phyloP scores from a whole-genome alignment of 805 yeast species.

The Yamadazyma ubonensis region DNA sequence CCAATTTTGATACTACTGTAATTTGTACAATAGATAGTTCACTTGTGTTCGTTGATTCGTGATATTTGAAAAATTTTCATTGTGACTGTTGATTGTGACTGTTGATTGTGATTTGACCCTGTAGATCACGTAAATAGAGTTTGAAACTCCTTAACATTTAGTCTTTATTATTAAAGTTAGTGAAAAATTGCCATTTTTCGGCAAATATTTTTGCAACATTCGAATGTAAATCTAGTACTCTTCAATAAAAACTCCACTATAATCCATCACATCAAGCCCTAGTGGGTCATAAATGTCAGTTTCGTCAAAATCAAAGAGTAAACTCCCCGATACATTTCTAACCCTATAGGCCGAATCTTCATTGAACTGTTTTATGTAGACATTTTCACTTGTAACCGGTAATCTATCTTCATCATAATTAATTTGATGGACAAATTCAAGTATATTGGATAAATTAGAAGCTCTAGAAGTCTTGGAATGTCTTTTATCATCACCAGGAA shows the following conservation, averaged over 20 bases:
- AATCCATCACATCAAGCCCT: constrained; percentile 13
- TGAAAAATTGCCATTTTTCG: no score
- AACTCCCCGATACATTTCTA: constrained; percentile 3
- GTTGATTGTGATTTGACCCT: no score
- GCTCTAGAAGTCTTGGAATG: constrained; percentile 8
- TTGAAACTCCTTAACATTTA: no score
- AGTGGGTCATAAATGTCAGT: constrained; percentile 7
- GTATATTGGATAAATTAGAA: constrained; percentile 11
- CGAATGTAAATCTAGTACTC: neutral
- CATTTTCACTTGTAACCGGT: constrained; percentile 1
- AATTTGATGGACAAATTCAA: constrained; percentile 15
- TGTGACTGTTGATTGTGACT: no score
- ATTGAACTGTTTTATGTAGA: constrained; percentile 7
- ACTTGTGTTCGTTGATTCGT: no score
- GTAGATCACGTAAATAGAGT: no score
- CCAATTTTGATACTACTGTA: no score
- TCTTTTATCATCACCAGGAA: constrained; percentile 2
- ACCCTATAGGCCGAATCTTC: constrained; percentile 8
- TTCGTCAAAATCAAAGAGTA: constrained; percentile 12
- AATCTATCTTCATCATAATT: constrained; percentile 9
- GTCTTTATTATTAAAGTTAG: no score
- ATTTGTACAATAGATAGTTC: no score
- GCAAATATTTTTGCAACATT: no score
- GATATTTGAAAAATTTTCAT: no score
- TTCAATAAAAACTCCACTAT: constrained; percentile 1